Evolutionary conservation across 1,284 basidiomycete species (phyloP).

Genomic region (Trametes polyzona): DNA sequence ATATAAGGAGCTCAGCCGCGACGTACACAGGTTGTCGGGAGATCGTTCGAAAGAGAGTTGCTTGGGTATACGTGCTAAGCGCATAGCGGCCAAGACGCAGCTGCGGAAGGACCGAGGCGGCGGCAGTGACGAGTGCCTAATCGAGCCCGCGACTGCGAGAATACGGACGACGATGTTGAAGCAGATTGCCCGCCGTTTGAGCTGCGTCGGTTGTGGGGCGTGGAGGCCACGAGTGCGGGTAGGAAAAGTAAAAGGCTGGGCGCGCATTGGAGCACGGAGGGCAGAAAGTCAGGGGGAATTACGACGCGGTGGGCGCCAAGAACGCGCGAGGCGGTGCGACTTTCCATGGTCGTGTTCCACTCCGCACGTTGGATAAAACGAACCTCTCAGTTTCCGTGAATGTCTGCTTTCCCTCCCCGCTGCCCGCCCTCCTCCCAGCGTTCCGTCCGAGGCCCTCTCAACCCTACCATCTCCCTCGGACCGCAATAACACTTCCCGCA

Average conservation of each 20-base stretch:
- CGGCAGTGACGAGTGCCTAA: background rate
- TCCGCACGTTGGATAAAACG: background rate
- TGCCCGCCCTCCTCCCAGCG: background rate
- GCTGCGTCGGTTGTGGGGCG: too few relatives aligned
- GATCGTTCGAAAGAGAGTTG: background rate
- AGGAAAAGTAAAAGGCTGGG: background rate
- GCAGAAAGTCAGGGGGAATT: background rate
- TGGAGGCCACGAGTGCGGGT: background rate
- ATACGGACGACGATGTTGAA: too few relatives aligned
- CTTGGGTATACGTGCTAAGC: background rate
- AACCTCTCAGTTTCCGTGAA: background rate
- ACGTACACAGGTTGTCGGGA: background rate
- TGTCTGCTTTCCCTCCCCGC: background rate
- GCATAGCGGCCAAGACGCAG: background rate
- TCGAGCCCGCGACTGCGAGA: too few relatives aligned
- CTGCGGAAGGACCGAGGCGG: background rate
- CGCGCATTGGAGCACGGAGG: background rate
- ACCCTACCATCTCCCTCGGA: background rate
- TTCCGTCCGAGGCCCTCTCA: conserved; percentile 3
- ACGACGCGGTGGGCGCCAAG: background rate
- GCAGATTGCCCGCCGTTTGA: too few relatives aligned
- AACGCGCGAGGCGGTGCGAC: background rate
- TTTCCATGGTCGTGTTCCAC: background rate
- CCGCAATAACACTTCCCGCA: background rate
- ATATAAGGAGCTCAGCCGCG: background rate